Evolutionary conservation across 495 filamentous ascomycete genomes (phyloP).

Genomic region (Penicillium macrosclerotiorum): DNA sequence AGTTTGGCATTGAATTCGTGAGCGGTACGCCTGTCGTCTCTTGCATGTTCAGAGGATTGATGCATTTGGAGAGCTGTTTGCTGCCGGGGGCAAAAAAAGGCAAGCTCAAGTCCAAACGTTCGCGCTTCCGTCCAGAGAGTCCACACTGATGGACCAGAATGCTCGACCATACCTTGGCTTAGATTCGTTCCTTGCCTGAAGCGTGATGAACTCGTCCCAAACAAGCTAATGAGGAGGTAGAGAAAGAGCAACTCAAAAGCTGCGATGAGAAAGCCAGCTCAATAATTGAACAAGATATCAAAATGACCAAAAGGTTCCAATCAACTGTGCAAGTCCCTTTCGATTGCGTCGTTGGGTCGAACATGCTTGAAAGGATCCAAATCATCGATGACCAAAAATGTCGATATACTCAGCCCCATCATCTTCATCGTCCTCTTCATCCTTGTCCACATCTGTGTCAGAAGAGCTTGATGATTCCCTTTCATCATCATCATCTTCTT

Average conservation of each 20-base stretch:
- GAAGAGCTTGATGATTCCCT: conserved; percentile 27
- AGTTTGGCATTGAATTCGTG: too few species aligned
- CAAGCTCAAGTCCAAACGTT: too few species aligned
- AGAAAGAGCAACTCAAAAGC: not conserved
- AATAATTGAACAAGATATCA: not conserved
- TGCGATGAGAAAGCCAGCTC: not conserved
- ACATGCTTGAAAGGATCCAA: not conserved
- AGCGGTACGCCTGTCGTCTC: too few species aligned
- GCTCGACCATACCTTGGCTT: too few species aligned
- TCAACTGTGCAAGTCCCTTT: not conserved
- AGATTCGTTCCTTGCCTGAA: too few species aligned
- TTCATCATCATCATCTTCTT: conserved; percentile 40
- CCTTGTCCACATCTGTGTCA: conserved; percentile 44
- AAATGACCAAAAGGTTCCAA: not conserved
- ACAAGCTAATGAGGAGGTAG: too few species aligned
- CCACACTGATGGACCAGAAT: too few species aligned
- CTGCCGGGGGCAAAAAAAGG: too few species aligned
- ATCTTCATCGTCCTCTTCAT: conserved; percentile 49
- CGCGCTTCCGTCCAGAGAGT: too few species aligned
- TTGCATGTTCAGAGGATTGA: too few species aligned
- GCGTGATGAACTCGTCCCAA: too few species aligned
- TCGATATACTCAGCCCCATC: conserved; percentile 62
- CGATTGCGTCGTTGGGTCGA: not conserved
- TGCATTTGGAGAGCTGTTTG: too few species aligned
- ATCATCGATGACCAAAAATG: conserved; percentile 68